A percentile compares a stretch with the other conserved stretches of the same genome.
Evolutionary conservation across 345 rosid genomes (phyloP).

Genomic region (Stellera chamaejasme): DNA sequence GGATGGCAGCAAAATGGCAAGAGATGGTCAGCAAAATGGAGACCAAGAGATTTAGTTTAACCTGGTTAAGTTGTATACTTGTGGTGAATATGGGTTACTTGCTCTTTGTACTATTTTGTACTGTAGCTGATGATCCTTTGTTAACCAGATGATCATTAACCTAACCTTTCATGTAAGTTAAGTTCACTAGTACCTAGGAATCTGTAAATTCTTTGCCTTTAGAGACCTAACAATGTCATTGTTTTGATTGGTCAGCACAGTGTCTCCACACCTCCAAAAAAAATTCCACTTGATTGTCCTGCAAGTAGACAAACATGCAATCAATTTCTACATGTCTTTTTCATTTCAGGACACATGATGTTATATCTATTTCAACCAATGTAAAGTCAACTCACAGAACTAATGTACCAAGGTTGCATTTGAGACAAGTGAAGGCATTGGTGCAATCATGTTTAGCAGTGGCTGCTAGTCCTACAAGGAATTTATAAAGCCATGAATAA

Average conservation of each 20-base stretch:
- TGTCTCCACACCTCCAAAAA: not conserved
- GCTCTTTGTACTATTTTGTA: no score
- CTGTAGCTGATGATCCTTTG: no score
- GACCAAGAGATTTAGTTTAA: conserved; percentile 9
- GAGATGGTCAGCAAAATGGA: conserved; percentile 13
- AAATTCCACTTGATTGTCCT: conserved; percentile 1
- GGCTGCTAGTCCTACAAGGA: conserved; percentile 31
- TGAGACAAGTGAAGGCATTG: not conserved
- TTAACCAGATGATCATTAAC: not conserved
- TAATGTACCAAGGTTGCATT: no score
- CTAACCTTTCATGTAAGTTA: conserved; percentile 14
- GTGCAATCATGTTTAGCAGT: not conserved
- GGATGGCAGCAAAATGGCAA: conserved; percentile 22
- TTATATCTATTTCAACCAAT: not conserved
- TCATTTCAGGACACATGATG: no score
- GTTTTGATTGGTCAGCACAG: not conserved
- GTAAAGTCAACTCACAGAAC: not conserved
- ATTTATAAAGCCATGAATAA: conserved; percentile 47
- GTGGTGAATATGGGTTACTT: no score
- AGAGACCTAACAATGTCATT: conserved; percentile 9
- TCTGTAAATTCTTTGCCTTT: conserved; percentile 4
- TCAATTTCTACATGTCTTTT: conserved; percentile 6
- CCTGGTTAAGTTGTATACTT: not conserved
- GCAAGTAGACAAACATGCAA: conserved; percentile 16
- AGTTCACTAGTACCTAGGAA: not conserved